A percentile compares a stretch with the other conserved stretches of the same genome.
These are phyloP conservation scores for Aquilaria agallochum DNA, from an alignment of 441 rosid genomes.

Conservation along the genomic window DNA sequence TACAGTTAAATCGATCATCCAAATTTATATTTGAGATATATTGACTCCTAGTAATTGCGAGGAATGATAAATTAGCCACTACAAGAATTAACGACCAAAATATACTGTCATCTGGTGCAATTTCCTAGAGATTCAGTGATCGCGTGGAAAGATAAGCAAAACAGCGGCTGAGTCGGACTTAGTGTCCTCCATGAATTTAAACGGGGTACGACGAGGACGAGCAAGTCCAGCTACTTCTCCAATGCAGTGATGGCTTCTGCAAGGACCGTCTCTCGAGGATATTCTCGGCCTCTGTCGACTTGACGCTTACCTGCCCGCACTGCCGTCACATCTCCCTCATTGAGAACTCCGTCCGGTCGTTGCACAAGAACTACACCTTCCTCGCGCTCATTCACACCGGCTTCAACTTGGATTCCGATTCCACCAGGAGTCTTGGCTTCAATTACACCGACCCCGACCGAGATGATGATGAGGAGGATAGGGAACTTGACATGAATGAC, in stretches of 20 bases:
- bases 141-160: too few species aligned
- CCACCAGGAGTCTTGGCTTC: slow-evolving; percentile 35
- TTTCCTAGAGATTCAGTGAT: too few species aligned
- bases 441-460: slow-evolving; percentile 62
- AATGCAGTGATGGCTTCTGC: slow-evolving; percentile 97
- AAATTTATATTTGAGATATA: too few species aligned
- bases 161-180: too few species aligned
- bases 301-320: slow-evolving; percentile 77
- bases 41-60: too few species aligned
- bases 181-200: slow-evolving; percentile 9
- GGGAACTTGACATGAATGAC: slow-evolving; percentile 30
- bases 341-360: slow-evolving; percentile 86
- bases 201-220: slow-evolving; percentile 91
- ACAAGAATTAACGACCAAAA: too few species aligned
- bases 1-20: too few species aligned
- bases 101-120: too few species aligned
- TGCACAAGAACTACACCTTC: slow-evolving; percentile 82
- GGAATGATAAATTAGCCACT: too few species aligned
- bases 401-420: slow-evolving; percentile 27
- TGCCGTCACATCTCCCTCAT: slow-evolving; percentile 89
- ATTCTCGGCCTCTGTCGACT: slow-evolving; percentile 86
- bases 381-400: slow-evolving; percentile 72
- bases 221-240: slow-evolving; percentile 81
- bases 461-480: slow-evolving; percentile 35
- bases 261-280: slow-evolving; percentile 80